A percentile compares a stretch with the other conserved stretches of the same genome.
phyloP scores from a whole-genome alignment of 331 rosid species.

The Malus hybrid region DNA sequence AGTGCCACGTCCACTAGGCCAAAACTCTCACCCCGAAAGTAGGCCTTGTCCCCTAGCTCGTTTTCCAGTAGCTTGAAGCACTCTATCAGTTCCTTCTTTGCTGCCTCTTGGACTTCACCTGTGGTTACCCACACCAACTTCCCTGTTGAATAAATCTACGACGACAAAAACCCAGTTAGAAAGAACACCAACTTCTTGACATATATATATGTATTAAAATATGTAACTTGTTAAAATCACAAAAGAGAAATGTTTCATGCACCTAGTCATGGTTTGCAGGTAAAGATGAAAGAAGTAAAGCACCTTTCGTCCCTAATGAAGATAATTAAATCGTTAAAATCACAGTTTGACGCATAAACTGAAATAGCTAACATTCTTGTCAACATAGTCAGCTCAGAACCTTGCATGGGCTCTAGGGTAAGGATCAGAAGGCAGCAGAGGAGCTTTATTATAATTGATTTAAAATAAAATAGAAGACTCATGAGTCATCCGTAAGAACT shows the following conservation, averaged over 20 bases:
- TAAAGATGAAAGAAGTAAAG: too few species aligned
- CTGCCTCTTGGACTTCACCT: background rate
- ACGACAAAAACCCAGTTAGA: background rate
- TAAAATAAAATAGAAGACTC: too few species aligned
- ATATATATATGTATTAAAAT: too few species aligned
- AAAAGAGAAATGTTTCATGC: too few species aligned
- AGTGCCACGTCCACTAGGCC: background rate
- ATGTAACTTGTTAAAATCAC: too few species aligned
- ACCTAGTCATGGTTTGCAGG: too few species aligned
- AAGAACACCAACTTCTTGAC: background rate
- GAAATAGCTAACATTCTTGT: conserved; percentile 23
- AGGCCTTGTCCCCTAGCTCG: background rate
- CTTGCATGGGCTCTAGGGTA: conserved; percentile 14
- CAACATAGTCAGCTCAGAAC: conserved; percentile 35
- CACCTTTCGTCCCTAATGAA: too few species aligned
- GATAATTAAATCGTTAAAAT: too few species aligned
- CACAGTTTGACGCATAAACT: too few species aligned
- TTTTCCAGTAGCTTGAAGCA: background rate
- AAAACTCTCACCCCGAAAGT: background rate
- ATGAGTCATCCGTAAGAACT: too few species aligned
- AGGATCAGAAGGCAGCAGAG: conserved; percentile 41
- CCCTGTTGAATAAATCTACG: background rate
- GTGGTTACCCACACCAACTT: background rate
- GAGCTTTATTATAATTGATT: background rate
- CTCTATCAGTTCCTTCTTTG: background rate